These are phyloP conservation scores for Russula ochroleuca DNA, from an alignment of 768 basidiomycete genomes.

Conservation along the genomic window DNA sequence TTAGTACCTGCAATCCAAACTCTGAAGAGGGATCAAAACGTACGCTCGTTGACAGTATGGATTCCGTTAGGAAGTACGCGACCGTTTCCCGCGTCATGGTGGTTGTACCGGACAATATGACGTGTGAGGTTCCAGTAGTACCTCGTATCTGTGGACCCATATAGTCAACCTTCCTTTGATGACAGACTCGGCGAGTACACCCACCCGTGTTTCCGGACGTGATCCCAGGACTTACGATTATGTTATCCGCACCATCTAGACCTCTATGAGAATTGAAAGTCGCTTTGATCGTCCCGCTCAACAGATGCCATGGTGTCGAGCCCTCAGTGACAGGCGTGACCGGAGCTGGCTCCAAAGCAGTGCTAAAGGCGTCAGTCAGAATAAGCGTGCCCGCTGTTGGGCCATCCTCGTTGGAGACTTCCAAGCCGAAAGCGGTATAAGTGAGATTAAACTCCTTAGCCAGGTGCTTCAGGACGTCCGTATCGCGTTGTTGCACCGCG, in stretches of 20 bases:
- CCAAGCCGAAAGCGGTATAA: conserved; percentile 40
- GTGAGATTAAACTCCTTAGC: conserved; percentile 41
- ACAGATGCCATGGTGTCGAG: conserved; percentile 38
- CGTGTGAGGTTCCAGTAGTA: conserved; percentile 25
- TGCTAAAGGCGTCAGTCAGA: conserved; percentile 37
- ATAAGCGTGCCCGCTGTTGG: conserved; percentile 38
- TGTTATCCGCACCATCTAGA: conserved; percentile 29
- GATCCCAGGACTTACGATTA: conserved; percentile 41
- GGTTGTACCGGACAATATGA: conserved; percentile 26
- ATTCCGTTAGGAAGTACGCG: conserved; percentile 33
- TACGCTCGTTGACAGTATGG: conserved; percentile 62
- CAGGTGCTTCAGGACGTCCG: conserved; percentile 31
- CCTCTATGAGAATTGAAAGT: conserved; percentile 35
- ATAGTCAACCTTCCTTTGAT: neutral
- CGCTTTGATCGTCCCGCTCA: conserved; percentile 44
- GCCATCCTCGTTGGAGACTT: conserved; percentile 28
- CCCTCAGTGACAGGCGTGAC: conserved; percentile 38
- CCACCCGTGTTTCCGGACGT: conserved; percentile 38
- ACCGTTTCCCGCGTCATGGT: conserved; percentile 23
- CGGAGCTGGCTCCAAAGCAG: conserved; percentile 40
- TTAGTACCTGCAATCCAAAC: neutral
- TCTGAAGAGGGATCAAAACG: neutral
- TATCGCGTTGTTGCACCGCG: conserved; percentile 34
- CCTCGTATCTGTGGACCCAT: conserved; percentile 17
- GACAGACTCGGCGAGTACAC: conserved; percentile 25